Evolutionary conservation across 805 yeast species (phyloP).

Genomic region (Teunomyces kruisii): DNA sequence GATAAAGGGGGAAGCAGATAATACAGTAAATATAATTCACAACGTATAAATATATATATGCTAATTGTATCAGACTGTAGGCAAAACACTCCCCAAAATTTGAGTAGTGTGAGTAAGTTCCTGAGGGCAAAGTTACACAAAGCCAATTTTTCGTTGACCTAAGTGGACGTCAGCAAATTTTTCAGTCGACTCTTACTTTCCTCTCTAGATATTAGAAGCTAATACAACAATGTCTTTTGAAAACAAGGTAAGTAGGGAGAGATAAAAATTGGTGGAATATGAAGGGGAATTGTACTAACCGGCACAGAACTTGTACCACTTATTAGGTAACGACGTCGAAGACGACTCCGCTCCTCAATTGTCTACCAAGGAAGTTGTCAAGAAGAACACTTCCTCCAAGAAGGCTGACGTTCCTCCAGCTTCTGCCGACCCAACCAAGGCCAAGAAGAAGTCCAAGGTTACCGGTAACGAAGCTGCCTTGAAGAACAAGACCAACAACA

Average conservation of each 20-base stretch:
- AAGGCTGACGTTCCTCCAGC: constrained; percentile 83
- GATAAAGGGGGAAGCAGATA: too few relatives aligned
- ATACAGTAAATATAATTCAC: not conserved
- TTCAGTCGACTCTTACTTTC: constrained; percentile 6
- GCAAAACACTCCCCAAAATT: not conserved
- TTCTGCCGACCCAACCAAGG: constrained; percentile 76
- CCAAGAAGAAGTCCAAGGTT: constrained; percentile 67
- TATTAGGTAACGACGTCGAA: constrained; percentile 87
- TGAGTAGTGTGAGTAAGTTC: not conserved
- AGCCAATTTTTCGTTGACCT: constrained; percentile 4
- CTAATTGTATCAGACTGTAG: not conserved
- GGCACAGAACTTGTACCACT: constrained; percentile 72
- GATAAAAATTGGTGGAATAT: not conserved
- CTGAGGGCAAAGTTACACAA: constrained; percentile 8
- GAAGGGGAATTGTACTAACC: constrained; percentile 5
- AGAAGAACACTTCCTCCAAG: constrained; percentile 80
- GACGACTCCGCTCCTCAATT: constrained; percentile 61
- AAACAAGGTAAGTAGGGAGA: constrained; percentile 42
- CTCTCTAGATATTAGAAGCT: constrained; percentile 3
- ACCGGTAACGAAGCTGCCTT: constrained; percentile 90
- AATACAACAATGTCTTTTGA: constrained; percentile 41
- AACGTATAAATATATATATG: too few relatives aligned
- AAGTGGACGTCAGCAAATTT: constrained; percentile 11
- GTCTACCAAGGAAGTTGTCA: constrained; percentile 74
- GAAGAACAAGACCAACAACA: constrained; percentile 63